A percentile compares a stretch with the other conserved stretches of the same genome.
phyloP scores from a whole-genome alignment of 2,329 filamentous ascomycete genomes.

The Calonectria henricotiae region DNA sequence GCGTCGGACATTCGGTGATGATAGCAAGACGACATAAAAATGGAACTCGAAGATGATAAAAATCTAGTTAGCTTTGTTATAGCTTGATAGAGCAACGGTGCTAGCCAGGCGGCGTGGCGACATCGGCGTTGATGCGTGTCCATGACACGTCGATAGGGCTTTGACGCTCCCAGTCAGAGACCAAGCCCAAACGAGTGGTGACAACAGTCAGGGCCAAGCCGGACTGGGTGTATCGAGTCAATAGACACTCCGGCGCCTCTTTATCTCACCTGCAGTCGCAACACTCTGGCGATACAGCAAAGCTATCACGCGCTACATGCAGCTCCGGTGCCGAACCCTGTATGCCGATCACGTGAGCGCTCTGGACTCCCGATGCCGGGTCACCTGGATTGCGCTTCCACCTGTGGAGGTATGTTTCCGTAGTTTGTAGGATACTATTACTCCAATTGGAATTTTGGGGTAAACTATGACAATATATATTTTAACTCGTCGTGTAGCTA shows the following conservation, averaged over 20 bases:
- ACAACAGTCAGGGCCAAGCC: neutral
- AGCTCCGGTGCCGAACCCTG: neutral
- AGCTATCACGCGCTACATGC: conserved; percentile 59
- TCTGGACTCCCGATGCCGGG: neutral
- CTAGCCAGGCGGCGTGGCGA: neutral
- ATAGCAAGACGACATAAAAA: neutral
- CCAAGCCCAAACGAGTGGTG: neutral
- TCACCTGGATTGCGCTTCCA: conserved; percentile 18
- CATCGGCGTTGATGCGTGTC: neutral
- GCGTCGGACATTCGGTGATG: neutral
- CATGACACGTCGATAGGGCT: neutral
- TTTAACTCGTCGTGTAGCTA: conserved; percentile 13
- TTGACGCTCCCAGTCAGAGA: no score
- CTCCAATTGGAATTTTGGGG: conserved; percentile 24
- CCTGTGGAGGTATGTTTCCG: conserved; percentile 14
- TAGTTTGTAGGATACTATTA: neutral
- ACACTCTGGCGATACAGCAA: conserved; percentile 6
- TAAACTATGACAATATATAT: conserved; percentile 7
- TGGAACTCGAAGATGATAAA: neutral
- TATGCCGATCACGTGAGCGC: conserved; percentile 34
- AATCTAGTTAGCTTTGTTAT: conserved; percentile 16
- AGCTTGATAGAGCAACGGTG: conserved; percentile 15
- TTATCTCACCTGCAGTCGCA: conserved; percentile 13
- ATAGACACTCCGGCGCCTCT: conserved; percentile 10
- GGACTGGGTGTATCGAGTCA: conserved; percentile 10